These are phyloP conservation scores for Amauroascus verrucosus DNA, from an alignment of 2,329 filamentous ascomycete genomes.

Conservation along the genomic window DNA sequence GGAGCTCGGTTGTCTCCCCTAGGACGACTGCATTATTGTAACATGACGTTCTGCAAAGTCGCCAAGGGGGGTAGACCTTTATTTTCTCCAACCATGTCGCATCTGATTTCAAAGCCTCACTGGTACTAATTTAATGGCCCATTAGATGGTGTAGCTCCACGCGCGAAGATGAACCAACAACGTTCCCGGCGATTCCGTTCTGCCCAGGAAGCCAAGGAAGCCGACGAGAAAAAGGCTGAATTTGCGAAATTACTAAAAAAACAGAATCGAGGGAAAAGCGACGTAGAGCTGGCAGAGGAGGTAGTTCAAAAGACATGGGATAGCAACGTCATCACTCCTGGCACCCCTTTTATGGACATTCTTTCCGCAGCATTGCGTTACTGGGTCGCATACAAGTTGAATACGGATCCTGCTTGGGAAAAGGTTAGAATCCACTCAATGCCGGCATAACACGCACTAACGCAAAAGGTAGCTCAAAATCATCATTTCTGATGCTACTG, in stretches of 20 bases:
- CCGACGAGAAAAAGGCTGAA: constrained; percentile 82
- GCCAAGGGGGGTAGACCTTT: constrained; percentile 24
- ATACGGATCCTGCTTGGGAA: constrained; percentile 91
- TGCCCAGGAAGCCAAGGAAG: constrained; percentile 87
- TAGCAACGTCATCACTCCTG: constrained; percentile 77
- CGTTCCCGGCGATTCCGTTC: constrained; percentile 90
- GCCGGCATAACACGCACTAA: constrained; percentile 19
- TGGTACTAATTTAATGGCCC: constrained; percentile 22
- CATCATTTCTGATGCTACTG: constrained; percentile 95
- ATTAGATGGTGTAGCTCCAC: constrained; percentile 84
- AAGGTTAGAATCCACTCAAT: constrained; percentile 40
- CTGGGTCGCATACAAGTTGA: constrained; percentile 96
- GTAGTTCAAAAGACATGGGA: constrained; percentile 85
- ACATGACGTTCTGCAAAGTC: constrained; percentile 21
- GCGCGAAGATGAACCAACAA: constrained; percentile 99
- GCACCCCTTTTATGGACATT: constrained; percentile 97
- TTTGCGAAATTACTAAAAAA: constrained; percentile 74
- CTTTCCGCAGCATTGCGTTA: constrained; percentile 82
- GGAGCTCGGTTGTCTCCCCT: constrained; percentile 17
- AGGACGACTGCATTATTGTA: constrained; percentile 24
- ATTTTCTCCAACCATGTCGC: background rate
- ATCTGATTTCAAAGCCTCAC: background rate
- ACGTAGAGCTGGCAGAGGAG: constrained; percentile 51
- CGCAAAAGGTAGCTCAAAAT: constrained; percentile 57
- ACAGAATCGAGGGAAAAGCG: constrained; percentile 57